phyloP scores from a whole-genome alignment of 805 yeast genomes.

The Dipodascus geniculatus region DNA sequence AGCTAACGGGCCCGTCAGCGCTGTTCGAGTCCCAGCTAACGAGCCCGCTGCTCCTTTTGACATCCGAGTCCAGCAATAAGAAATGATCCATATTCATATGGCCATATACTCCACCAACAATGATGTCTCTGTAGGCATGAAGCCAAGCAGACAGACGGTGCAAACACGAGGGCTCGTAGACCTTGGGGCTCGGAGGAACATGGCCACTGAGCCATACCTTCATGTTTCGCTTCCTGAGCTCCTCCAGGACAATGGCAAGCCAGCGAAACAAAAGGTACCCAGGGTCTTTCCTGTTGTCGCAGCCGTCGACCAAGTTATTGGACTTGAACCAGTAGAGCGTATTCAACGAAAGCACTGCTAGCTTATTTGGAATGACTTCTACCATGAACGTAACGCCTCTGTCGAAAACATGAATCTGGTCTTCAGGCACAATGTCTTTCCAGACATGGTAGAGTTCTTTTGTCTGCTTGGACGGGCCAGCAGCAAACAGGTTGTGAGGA shows the following conservation, averaged over 20 bases:
- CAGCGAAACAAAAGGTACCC: conserved; percentile 68
- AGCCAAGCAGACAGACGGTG: conserved; percentile 72
- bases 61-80: conserved; percentile 46
- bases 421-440: conserved; percentile 62
- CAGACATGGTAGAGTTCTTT: conserved; percentile 65
- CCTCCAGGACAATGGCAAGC: conserved; percentile 65
- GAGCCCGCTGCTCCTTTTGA: too few species aligned
- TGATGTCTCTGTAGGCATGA: conserved; percentile 72
- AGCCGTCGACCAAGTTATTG: conserved; percentile 73
- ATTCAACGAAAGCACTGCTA: conserved; percentile 71
- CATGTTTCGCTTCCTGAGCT: conserved; percentile 58
- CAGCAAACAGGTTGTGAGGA: conserved; percentile 75
- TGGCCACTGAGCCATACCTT: conserved; percentile 88
- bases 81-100: conserved; percentile 88
- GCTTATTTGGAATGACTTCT: conserved; percentile 68
- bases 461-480: conserved; percentile 84
- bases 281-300: conserved; percentile 62
- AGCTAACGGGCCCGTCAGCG: not conserved
- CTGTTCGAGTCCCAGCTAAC: not conserved
- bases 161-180: conserved; percentile 60
- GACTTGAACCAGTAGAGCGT: conserved; percentile 64
- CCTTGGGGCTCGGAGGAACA: conserved; percentile 77
- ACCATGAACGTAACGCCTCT: conserved; percentile 62
- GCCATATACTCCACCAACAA: conserved; percentile 74
- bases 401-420: conserved; percentile 62